Evolutionary conservation across 352 stramenopile genomes (phyloP).

Genomic region (Phytophthora syringae): DNA sequence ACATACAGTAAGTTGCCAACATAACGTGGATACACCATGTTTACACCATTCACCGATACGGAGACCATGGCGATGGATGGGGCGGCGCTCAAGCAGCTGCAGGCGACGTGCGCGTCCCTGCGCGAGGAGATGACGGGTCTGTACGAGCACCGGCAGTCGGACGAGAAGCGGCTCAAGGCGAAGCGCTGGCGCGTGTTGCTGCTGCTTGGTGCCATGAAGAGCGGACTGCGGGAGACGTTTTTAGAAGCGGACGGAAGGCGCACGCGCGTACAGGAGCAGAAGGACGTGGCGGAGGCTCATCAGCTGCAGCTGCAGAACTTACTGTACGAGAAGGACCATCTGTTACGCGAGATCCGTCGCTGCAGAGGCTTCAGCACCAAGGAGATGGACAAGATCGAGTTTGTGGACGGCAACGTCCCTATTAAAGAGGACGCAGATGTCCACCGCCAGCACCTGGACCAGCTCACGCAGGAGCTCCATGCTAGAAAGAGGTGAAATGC

Average conservation of each 20-base stretch:
- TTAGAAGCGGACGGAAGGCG: slow-evolving; percentile 70
- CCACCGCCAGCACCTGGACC: slow-evolving; percentile 70
- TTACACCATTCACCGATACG: not conserved
- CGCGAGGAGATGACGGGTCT: slow-evolving; percentile 48
- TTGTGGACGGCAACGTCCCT: slow-evolving; percentile 54
- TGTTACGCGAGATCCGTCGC: slow-evolving; percentile 78
- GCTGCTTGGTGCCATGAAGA: slow-evolving; percentile 65
- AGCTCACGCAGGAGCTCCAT: slow-evolving; percentile 69
- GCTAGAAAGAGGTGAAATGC: slow-evolving; percentile 70
- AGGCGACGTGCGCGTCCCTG: slow-evolving; percentile 52
- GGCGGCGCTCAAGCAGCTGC: slow-evolving; percentile 57
- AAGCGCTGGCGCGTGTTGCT: slow-evolving; percentile 65
- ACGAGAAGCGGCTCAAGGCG: slow-evolving; percentile 54
- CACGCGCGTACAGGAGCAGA: slow-evolving; percentile 71
- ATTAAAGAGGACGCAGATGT: slow-evolving; percentile 59
- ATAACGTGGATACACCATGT: not conserved
- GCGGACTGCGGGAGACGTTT: slow-evolving; percentile 68
- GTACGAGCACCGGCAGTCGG: slow-evolving; percentile 37
- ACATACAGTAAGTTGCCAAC: no score
- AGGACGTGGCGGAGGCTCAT: slow-evolving; percentile 74
- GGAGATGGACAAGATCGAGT: slow-evolving; percentile 86
- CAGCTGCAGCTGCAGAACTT: slow-evolving; percentile 85
- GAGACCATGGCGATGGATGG: slow-evolving; percentile 12
- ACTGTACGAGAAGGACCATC: slow-evolving; percentile 85
- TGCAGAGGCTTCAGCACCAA: slow-evolving; percentile 76